Evolutionary conservation across 139 green algal species (phyloP), one percentile per base, ranked within the genome.

Genomic region (Eudorina sp.): DNA sequence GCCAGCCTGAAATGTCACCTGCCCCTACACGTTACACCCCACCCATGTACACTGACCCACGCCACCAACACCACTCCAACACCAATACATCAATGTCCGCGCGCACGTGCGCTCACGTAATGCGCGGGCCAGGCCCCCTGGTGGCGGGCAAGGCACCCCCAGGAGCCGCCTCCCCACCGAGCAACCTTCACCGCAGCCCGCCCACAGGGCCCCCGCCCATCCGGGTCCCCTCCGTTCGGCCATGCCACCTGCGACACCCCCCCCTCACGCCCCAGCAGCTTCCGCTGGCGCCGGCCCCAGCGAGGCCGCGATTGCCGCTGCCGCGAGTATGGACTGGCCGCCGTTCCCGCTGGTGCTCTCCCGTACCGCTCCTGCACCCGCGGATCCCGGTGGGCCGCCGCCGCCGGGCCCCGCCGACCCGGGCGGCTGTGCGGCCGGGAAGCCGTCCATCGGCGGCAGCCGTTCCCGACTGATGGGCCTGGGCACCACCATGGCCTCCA

Each of bases 401-500:
- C 27, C 45, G 21, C 41, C 70, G 9, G 70, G 40, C 70, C 78
- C 55, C 13, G 58, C 21, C 66, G 79, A 16, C 5, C 34, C 31
- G 14, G 40, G 82, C 29, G 68, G 79, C 41, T 21, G 58, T 9
- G 40, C 55, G n/a, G 21, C 60, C 2, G 31, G 55, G 66, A 88
- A 88, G 31, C 82, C 73, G 51, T 89, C 77, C 85, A 91, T 86
- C 23, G 90, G 90, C 36, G 90, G 90, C 46, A 93, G 90, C 0
- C 81, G 62, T 45, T 91, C 90, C 31, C 90, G 43, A 51, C 82
- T 90, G 16, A 91, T 85, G 88, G 90, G 90, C 11, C 90, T 66
- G 13, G 86, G 84, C 53, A 90, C 77, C 27, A 93, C 88, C 82
- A 92, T 89, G 58, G 62, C 66, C 64, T 94, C 92, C 23, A 94